A percentile compares a stretch with the other conserved stretches of the same genome.
Evolutionary conservation across 441 rosid genomes (phyloP).

Genomic region (Cnidoscolus chayamansa): DNA sequence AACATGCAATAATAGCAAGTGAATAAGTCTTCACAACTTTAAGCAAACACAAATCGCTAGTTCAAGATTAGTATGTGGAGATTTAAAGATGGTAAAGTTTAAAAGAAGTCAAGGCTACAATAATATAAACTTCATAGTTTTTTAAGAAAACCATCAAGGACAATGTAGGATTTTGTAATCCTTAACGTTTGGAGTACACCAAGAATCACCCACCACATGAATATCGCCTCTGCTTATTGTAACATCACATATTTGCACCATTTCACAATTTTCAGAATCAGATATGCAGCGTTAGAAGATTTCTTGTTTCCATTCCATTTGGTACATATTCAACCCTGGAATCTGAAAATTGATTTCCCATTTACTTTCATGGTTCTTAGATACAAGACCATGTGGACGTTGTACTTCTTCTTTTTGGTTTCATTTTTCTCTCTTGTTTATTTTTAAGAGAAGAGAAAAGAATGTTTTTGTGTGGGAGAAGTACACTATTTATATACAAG

Average conservation of each 20-base stretch:
- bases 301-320: neutral
- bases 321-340: neutral
- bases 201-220: neutral
- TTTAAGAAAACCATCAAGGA: neutral
- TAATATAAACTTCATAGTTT: neutral
- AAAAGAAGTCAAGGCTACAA: conserved; percentile 12
- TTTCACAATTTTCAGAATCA: neutral
- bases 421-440: too few species aligned
- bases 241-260: neutral
- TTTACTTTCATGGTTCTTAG: neutral
- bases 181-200: neutral
- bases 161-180: neutral
- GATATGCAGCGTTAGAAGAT: neutral
- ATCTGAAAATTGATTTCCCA: neutral
- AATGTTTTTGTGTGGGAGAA: too few species aligned
- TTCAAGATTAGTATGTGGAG: neutral
- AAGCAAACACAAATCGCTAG: conserved; percentile 13
- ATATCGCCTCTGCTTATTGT: neutral
- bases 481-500: too few species aligned
- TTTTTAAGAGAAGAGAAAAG: too few species aligned
- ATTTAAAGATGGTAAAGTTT: neutral
- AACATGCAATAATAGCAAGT: conserved; percentile 4
- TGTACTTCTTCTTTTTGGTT: too few species aligned
- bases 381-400: too few species aligned
- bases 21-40: conserved; percentile 17